Evolutionary conservation across 768 basidiomycete genomes (phyloP).

Genomic region (Suillus ampliporus): DNA sequence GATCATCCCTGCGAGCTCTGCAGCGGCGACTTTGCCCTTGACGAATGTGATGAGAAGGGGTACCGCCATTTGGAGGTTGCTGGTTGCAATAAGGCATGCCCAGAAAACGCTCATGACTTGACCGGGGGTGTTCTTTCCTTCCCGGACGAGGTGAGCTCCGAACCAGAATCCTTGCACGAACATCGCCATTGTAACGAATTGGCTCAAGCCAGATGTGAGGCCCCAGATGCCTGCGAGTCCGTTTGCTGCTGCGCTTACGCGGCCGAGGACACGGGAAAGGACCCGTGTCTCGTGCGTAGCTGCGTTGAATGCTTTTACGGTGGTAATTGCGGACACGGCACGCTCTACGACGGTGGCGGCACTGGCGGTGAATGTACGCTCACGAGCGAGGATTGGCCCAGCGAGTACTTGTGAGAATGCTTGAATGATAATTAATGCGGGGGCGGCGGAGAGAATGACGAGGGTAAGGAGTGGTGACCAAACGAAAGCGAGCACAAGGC

Average conservation of each 20-base stretch:
- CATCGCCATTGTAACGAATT: conserved; percentile 88
- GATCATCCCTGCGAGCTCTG: conserved; percentile 31
- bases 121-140: conserved; percentile 69
- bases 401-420: conserved; percentile 73
- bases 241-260: conserved; percentile 52
- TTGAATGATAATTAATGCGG: conserved; percentile 79
- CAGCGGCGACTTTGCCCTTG: conserved; percentile 61
- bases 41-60: conserved; percentile 75
- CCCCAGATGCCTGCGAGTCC: conserved; percentile 79
- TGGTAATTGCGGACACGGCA: conserved; percentile 75
- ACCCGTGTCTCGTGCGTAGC: conserved; percentile 57
- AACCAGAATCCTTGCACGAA: conserved; percentile 99
- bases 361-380: conserved; percentile 69
- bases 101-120: conserved; percentile 97
- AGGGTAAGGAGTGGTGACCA: conserved; percentile 86
- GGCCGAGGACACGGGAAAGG: conserved; percentile 50
- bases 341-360: conserved; percentile 85
- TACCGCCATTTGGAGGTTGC: conserved; percentile 86
- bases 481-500: conserved; percentile 80
- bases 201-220: conserved; percentile 63
- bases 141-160: conserved; percentile 86
- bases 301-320: conserved; percentile 94
- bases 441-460: conserved; percentile 90
- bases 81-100: conserved; percentile 92
- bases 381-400: conserved; percentile 66